phyloP scores from a whole-genome alignment of 139 green algal species.

The Micractinium conductrix region DNA sequence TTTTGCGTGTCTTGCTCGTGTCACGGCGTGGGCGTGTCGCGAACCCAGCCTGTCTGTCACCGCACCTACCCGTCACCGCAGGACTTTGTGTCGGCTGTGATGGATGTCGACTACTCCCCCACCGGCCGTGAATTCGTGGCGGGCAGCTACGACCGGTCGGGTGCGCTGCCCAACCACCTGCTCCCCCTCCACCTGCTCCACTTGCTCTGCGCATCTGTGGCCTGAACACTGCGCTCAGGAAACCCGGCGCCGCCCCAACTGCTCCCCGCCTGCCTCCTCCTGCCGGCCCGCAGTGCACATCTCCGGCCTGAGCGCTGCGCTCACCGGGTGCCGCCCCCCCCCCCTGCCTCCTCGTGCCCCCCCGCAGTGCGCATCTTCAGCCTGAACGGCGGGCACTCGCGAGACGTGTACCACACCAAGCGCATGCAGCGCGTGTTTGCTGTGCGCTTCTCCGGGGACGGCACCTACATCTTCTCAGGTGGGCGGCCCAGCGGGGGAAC shows the following conservation, averaged over 20 bases:
- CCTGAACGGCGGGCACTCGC: slow-evolving; percentile 83
- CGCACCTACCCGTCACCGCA: too few species aligned
- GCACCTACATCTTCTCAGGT: slow-evolving; percentile 92
- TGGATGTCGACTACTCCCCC: slow-evolving; percentile 98
- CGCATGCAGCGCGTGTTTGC: slow-evolving; percentile 97
- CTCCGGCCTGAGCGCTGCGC: not conserved
- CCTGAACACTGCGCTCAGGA: too few species aligned
- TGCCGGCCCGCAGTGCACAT: not conserved
- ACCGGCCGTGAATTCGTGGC: slow-evolving; percentile 98
- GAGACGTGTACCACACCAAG: slow-evolving; percentile 94
- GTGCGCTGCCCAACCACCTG: not conserved
- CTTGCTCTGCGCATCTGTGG: slow-evolving; percentile 88
- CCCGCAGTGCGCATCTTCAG: slow-evolving; percentile 89
- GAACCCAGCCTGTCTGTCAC: too few species aligned
- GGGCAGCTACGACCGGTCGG: slow-evolving; percentile 89
- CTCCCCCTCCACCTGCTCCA: not conserved
- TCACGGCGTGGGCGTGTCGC: too few species aligned
- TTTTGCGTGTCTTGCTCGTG: too few species aligned
- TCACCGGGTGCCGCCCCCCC: not conserved
- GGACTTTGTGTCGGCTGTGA: slow-evolving; percentile 93
- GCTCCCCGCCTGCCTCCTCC: too few species aligned
- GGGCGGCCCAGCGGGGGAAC: slow-evolving; percentile 50
- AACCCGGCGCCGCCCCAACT: too few species aligned
- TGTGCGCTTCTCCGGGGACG: slow-evolving; percentile 90
- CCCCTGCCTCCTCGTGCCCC: not conserved